Evolutionary conservation across 495 filamentous ascomycete genomes (phyloP), one percentile per base, ranked within the genome.

Genomic region (Recurvomyces mirabilis): DNA sequence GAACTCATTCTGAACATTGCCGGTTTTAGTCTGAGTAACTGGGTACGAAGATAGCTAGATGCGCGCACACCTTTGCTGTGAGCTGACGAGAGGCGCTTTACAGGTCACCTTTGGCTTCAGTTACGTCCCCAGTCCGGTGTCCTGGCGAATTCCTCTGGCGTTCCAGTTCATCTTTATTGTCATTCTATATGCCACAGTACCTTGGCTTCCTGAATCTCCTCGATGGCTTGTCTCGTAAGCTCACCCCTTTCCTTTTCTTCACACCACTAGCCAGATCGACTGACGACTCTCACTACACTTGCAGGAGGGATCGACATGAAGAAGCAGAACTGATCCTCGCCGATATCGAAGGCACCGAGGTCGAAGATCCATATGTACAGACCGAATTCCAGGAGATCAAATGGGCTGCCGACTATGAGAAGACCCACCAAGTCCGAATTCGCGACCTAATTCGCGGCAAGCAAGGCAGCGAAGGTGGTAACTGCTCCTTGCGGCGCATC

Each of bases 1-100:
- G 75, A 79, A 43, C 66, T 78, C 62, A 70, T 72, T 18, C 59
- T 76, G 60, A 79, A 79, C 47, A 73, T 79, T 39, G 68, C 68
- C 28, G 74, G 77, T 5, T 78, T 74, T 52, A 65, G 58, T 17
- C 47, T 74, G 3, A 56, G 58, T 29, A 75, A 75, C 41, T 77
- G 74, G 67, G n/a, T n/a, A n/a, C n/a, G n/a, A n/a, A n/a, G n/a
- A n/a, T n/a, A n/a, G n/a, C n/a, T n/a, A n/a, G n/a, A n/a, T n/a
- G n/a, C n/a, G n/a, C n/a, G n/a, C n/a, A n/a, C n/a, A n/a, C n/a
- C n/a, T n/a, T n/a, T n/a, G n/a, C n/a, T n/a, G n/a, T n/a, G n/a
- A n/a, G n/a, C n/a, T n/a, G n/a, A n/a, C n/a, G n/a, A n/a, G n/a
- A n/a, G n/a, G n/a, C n/a, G n/a, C n/a, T n/a, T n/a, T n/a, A n/a